Percentiles rank a stretch among this genome's conserved stretches.
Evolutionary conservation across 768 basidiomycete genomes (phyloP).

Genomic region (Boletus huronensis): DNA sequence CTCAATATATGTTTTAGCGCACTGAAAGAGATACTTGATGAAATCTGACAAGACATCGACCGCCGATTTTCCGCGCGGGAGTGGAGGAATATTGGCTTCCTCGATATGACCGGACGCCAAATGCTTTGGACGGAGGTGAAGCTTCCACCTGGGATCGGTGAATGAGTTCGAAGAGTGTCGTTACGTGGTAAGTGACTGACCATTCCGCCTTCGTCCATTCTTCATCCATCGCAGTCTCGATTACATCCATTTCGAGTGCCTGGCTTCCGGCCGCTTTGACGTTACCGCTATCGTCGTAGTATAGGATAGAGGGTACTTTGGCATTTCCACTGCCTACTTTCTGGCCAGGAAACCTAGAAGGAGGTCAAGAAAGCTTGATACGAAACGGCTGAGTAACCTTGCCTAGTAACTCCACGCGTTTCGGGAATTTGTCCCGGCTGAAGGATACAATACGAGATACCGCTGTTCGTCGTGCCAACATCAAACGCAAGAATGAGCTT

Average conservation of each 20-base stretch:
- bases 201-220: conserved; percentile 4
- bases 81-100: background rate
- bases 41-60: conserved; percentile 24
- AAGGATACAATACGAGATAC: conserved; percentile 1
- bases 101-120: background rate
- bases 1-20: background rate
- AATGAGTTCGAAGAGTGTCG: background rate
- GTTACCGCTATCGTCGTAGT: background rate
- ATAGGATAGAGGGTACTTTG: conserved; percentile 6
- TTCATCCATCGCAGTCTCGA: background rate
- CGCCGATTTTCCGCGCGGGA: conserved; percentile 9
- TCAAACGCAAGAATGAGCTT: background rate
- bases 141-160: background rate
- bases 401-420: background rate
- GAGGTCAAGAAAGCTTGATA: background rate
- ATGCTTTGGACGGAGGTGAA: background rate
- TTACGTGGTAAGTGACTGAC: background rate
- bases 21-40: conserved; percentile 11
- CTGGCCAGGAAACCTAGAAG: conserved; percentile 2
- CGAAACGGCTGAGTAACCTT: background rate
- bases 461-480: background rate
- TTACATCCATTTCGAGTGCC: background rate
- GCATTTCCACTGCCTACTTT: background rate
- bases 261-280: background rate
- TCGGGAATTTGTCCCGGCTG: conserved; percentile 1